A percentile compares a stretch with the other conserved stretches of the same genome.
phyloP scores from a whole-genome alignment of 2,329 filamentous ascomycete genomes.

The Ophiostoma montium region DNA sequence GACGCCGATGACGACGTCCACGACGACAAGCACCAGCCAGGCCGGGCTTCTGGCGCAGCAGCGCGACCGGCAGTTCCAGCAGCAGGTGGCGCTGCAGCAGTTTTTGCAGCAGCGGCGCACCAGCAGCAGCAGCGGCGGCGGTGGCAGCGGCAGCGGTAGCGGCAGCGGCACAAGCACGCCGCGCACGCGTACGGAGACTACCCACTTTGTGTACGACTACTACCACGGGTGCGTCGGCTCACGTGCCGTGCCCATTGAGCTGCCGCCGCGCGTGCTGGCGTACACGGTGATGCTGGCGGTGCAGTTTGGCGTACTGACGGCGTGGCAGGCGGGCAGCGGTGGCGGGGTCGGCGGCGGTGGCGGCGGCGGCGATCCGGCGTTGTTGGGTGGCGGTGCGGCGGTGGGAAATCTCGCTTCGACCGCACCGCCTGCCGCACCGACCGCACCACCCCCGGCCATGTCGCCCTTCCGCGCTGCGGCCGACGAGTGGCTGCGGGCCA shows the following conservation, averaged over 20 bases:
- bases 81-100: not conserved
- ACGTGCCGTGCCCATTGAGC: constrained; percentile 2
- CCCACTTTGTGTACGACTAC: not conserved
- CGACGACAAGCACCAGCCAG: not conserved
- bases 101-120: not conserved
- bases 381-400: too few relatives aligned
- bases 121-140: too few relatives aligned
- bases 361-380: too few relatives aligned
- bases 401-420: too few relatives aligned
- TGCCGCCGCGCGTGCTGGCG: constrained; percentile 10
- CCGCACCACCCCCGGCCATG: not conserved
- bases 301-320: constrained; percentile 6
- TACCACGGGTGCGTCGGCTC: not conserved
- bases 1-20: not conserved
- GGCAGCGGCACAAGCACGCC: not conserved
- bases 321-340: not conserved
- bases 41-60: not conserved
- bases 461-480: not conserved
- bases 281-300: constrained; percentile 8
- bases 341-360: too few relatives aligned
- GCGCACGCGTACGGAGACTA: not conserved
- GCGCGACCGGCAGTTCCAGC: not conserved
- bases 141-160: too few relatives aligned
- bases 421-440: not conserved
- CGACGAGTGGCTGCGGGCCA: constrained; percentile 7